phyloP scores from a whole-genome alignment of 2,329 filamentous ascomycete species.

The Trichophyton equinum region DNA sequence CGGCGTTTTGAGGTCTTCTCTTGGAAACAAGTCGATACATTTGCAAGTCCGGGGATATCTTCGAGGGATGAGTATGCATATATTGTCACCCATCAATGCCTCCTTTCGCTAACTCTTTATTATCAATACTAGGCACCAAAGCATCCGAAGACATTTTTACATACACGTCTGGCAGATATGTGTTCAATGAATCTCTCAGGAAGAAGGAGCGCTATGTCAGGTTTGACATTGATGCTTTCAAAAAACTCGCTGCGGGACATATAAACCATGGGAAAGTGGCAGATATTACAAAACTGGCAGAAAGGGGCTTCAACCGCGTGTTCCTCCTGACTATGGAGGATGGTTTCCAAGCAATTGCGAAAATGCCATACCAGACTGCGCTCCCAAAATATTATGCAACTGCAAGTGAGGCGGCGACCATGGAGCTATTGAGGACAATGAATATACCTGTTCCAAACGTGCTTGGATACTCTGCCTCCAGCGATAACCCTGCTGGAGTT shows the following conservation, averaged over 20 bases:
- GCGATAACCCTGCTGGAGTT: conserved; percentile 27
- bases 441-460: conserved; percentile 27
- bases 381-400: conserved; percentile 17
- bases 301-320: conserved; percentile 19
- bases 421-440: conserved; percentile 21
- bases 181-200: conserved; percentile 10
- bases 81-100: background rate
- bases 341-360: conserved; percentile 17
- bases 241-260: conserved; percentile 6
- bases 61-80: background rate
- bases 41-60: too few relatives aligned
- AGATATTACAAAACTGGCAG: conserved; percentile 15
- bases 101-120: background rate
- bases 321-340: conserved; percentile 16
- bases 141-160: conserved; percentile 4
- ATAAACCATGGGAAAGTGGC: conserved; percentile 7
- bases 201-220: conserved; percentile 9
- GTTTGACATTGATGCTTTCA: conserved; percentile 11
- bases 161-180: conserved; percentile 11
- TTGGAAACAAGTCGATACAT: too few relatives aligned
- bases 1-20: too few relatives aligned
- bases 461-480: conserved; percentile 23
- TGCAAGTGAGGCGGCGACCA: conserved; percentile 28
- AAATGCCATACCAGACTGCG: conserved; percentile 17
- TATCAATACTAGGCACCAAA: background rate